phyloP scores from a whole-genome alignment of 768 basidiomycete genomes.

The Hypholoma sublateritium region DNA sequence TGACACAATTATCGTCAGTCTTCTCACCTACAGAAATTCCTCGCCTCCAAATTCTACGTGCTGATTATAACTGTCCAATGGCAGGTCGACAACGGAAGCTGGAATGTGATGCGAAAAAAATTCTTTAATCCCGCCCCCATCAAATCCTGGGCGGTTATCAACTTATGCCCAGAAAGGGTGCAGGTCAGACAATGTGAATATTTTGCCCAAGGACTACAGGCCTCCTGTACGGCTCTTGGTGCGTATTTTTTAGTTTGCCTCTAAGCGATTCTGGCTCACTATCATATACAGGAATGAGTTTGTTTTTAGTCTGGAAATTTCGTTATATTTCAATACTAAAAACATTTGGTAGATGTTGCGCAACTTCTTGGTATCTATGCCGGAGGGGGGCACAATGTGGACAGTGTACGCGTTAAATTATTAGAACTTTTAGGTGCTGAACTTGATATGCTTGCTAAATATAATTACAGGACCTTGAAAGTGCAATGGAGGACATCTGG shows the following conservation, averaged over 20 bases:
- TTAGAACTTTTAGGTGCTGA: no score
- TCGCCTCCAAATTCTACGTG: background rate
- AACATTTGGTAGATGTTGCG: background rate
- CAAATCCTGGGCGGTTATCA: conserved; percentile 17
- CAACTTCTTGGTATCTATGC: background rate
- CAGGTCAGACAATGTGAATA: background rate
- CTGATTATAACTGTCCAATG: background rate
- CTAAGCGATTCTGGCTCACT: no score
- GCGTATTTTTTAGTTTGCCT: background rate
- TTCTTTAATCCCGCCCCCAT: conserved; percentile 9
- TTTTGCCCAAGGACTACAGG: background rate
- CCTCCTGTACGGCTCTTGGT: conserved; percentile 19
- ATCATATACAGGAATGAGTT: conserved; percentile 14
- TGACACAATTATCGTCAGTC: background rate
- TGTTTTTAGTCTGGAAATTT: background rate
- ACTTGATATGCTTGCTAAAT: no score
- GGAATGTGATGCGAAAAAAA: conserved; percentile 19
- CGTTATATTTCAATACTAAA: no score
- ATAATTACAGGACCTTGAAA: no score
- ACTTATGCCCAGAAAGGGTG: conserved; percentile 2
- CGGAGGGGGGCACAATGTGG: no score
- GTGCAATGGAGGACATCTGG: no score
- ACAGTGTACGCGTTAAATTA: no score
- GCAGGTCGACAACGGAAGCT: conserved; percentile 12
- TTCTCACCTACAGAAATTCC: background rate